These are phyloP conservation scores for Krasilnikovozyma curviuscula DNA, from an alignment of 768 basidiomycete genomes.

Conservation along the genomic window DNA sequence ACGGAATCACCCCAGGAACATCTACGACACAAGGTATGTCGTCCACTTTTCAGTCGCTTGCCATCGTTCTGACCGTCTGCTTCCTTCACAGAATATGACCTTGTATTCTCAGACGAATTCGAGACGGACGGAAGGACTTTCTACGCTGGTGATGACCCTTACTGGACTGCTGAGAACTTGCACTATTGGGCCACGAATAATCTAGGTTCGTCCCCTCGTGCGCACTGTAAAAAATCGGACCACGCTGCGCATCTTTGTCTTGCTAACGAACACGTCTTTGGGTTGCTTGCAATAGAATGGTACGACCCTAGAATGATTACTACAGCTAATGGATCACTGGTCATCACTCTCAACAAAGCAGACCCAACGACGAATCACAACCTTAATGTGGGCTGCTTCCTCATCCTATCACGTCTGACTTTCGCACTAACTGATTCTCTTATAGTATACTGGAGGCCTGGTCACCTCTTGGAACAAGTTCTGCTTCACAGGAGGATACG, in stretches of 20 bases:
- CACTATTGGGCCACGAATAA: conserved; percentile 24
- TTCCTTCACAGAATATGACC: conserved; percentile 37
- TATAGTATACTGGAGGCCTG: conserved; percentile 15
- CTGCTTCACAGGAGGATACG: conserved; percentile 74
- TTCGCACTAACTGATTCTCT: background rate
- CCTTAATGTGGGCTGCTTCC: conserved; percentile 28
- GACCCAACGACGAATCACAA: conserved; percentile 42
- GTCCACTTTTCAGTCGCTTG: background rate
- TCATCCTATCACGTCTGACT: background rate
- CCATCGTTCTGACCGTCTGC: conserved; percentile 33
- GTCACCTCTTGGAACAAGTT: conserved; percentile 50
- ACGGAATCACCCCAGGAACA: background rate
- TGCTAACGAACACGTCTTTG: background rate
- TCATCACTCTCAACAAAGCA: conserved; percentile 44
- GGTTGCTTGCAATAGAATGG: conserved; percentile 40
- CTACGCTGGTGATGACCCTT: conserved; percentile 64
- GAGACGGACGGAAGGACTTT: conserved; percentile 59
- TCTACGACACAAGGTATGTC: background rate
- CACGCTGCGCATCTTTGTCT: background rate
- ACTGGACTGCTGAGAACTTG: conserved; percentile 37
- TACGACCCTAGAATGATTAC: conserved; percentile 52
- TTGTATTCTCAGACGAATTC: conserved; percentile 82
- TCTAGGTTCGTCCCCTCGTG: background rate
- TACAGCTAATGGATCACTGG: conserved; percentile 52
- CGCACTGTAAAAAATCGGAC: background rate